Evolutionary conservation across 441 rosid species (phyloP), one percentile per base, ranked within the genome.

Genomic region (Gossypium aridum): DNA sequence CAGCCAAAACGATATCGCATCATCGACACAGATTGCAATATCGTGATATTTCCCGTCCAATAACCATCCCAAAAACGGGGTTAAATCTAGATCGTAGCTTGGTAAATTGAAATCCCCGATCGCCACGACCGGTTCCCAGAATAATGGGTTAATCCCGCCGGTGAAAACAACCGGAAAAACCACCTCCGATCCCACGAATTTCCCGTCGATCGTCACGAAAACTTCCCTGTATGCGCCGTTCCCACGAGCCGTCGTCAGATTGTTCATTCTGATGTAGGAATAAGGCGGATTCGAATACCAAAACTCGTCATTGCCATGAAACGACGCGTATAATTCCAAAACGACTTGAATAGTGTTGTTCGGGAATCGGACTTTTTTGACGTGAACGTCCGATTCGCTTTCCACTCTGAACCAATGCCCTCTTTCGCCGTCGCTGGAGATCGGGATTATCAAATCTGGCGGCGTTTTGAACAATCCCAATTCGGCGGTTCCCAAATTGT

Each of bases 251-350:
- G 83, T 90, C 0, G 83, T 89, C 73, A 92, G 59, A 67, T 90
- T 87, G 76, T 94, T 94, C 60, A 73, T 76, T 70, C 23, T 68
- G 20, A 92, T 80, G 73, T 92, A 94, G 4, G 90, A 80, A 76
- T 86, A 49, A 3, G 98, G 91, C 13, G 94, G 98, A 64, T 94
- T 92, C 6, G 95, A 91, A 73, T 92, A 94, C 98, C 98, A 92
- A 49, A 92, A 92, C 87, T 94, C 98, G 34, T 94, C 97, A 56
- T 88, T 69, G 8, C 95, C 98, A 25, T 94, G 98, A 62, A 84
- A 92, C 1, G 97, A 94, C 19, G 85, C 88, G 16, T 86, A 90
- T 26, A 94, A 16, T 59, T 94, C 98, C 74, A 94, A 43, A 51
- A 91, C 80, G 34, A 82, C 86, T 51, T 73, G 83, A 17, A 51